Percentiles rank a stretch among this genome's conserved stretches.
phyloP scores from a whole-genome alignment of 2,329 filamentous ascomycete species.

The Talaromyces pinophilus region DNA sequence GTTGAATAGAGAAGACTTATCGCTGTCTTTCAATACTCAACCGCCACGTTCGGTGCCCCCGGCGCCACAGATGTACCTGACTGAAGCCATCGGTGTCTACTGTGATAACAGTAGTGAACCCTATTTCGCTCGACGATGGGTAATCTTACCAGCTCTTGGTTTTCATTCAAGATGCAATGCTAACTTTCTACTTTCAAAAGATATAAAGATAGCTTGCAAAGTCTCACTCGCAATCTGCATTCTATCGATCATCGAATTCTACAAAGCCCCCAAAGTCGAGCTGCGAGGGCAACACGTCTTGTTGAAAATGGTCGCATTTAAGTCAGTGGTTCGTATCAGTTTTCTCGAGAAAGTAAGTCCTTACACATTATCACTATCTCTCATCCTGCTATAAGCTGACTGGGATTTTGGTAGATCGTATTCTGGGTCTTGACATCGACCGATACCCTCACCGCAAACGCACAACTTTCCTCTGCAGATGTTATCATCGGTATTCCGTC shows the following conservation, averaged over 20 bases:
- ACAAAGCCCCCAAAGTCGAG: background rate
- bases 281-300: background rate
- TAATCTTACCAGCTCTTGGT: background rate
- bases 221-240: background rate
- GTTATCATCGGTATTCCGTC: conserved; percentile 34
- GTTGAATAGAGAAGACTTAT: background rate
- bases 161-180: background rate
- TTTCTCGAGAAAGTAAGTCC: background rate
- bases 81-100: background rate
- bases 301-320: background rate
- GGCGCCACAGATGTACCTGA: background rate
- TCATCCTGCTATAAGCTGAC: background rate
- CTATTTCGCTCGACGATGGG: background rate
- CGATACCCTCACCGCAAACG: background rate
- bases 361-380: background rate
- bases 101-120: background rate
- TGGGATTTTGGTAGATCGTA: background rate
- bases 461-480: conserved; percentile 18
- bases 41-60: background rate
- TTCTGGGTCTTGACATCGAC: background rate
- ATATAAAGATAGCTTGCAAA: background rate
- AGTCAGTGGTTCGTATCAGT: background rate
- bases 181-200: background rate
- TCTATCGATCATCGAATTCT: background rate
- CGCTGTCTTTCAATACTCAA: background rate